phyloP scores from a whole-genome alignment of 1,139 yeast genomes.

The Candida sp. region DNA sequence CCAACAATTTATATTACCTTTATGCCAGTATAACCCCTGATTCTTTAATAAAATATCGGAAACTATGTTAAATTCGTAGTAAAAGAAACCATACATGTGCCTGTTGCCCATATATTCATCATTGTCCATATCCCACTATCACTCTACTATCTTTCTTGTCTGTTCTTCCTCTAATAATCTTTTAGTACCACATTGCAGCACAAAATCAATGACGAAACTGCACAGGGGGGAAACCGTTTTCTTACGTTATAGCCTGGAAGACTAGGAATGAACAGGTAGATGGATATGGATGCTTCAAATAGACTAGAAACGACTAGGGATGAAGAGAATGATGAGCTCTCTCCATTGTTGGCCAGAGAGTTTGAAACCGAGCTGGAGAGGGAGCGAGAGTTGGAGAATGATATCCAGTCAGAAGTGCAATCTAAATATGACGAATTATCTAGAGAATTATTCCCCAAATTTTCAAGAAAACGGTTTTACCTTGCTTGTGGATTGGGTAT shows the following conservation, averaged over 20 bases:
- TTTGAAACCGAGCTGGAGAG: background rate
- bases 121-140: too few species aligned
- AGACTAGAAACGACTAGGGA: background rate
- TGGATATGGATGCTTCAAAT: background rate
- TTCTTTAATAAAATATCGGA: too few species aligned
- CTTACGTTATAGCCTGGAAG: background rate
- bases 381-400: conserved; percentile 1
- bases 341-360: background rate
- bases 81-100: too few species aligned
- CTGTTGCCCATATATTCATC: too few species aligned
- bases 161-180: too few species aligned
- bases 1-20: too few species aligned
- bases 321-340: background rate
- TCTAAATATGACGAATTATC: conserved; percentile 7
- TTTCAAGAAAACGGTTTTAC: conserved; percentile 1
- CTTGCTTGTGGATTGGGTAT: conserved; percentile 45
- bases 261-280: background rate
- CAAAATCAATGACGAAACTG: background rate
- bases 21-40: too few species aligned
- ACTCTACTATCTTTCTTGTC: too few species aligned
- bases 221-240: background rate
- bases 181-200: background rate
- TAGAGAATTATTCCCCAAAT: conserved; percentile 4
- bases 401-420: conserved; percentile 2
- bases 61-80: too few species aligned